phyloP scores from a whole-genome alignment of 2,329 filamentous ascomycete genomes.

The Fusarium foetens region DNA sequence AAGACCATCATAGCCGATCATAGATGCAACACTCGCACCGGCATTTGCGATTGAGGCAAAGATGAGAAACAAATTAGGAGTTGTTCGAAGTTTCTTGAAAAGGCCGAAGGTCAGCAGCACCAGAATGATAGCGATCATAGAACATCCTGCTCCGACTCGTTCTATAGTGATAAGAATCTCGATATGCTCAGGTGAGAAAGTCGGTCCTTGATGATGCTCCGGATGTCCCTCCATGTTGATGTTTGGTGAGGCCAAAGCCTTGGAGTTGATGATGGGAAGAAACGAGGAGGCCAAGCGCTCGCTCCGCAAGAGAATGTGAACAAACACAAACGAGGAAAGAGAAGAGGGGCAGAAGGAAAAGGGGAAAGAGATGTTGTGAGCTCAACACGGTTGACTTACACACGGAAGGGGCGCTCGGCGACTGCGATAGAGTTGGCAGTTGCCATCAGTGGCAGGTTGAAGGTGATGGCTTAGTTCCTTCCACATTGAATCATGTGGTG shows the following conservation, averaged over 20 bases:
- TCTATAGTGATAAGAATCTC: constrained; percentile 61
- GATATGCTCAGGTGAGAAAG: constrained; percentile 52
- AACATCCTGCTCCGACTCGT: constrained; percentile 63
- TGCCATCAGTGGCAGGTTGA: constrained; percentile 31
- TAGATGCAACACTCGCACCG: constrained; percentile 70
- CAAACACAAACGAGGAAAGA: neutral
- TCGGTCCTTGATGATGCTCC: constrained; percentile 13
- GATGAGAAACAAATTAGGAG: constrained; percentile 63
- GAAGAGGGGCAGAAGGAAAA: neutral
- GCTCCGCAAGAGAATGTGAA: neutral
- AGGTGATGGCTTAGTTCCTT: constrained; percentile 18
- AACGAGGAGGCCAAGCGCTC: neutral
- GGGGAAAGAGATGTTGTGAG: neutral
- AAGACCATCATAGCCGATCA: constrained; percentile 76
- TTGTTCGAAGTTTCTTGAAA: constrained; percentile 64
- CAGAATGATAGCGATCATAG: constrained; percentile 60
- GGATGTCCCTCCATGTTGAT: constrained; percentile 27
- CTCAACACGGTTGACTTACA: neutral
- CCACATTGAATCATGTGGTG: neutral
- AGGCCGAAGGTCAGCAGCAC: constrained; percentile 61
- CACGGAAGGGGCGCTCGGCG: constrained; percentile 8
- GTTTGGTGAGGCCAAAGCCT: neutral
- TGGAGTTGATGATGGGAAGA: neutral
- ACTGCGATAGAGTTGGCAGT: constrained; percentile 27
- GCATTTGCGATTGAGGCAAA: constrained; percentile 55